Evolutionary conservation across 805 yeast genomes (phyloP).

Genomic region (Candida silvicultrix): DNA sequence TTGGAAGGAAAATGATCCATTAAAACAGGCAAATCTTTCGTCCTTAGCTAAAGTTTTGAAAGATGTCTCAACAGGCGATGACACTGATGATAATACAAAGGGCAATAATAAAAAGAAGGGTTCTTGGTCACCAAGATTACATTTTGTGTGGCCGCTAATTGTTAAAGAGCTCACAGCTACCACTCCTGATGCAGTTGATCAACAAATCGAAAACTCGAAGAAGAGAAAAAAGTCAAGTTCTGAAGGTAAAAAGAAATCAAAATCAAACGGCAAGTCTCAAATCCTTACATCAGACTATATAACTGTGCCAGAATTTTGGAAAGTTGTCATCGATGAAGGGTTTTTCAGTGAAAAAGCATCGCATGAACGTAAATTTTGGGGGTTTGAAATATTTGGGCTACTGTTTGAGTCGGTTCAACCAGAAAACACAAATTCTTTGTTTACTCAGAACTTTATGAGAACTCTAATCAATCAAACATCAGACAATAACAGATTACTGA

Average conservation of each 20-base stretch:
- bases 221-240: conserved; percentile 33
- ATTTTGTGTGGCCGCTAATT: conserved; percentile 68
- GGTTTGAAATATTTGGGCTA: conserved; percentile 63
- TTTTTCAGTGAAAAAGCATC: conserved; percentile 74
- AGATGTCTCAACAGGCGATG: conserved; percentile 39
- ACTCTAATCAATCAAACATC: conserved; percentile 72
- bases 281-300: conserved; percentile 18
- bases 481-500: conserved; percentile 55
- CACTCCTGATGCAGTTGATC: conserved; percentile 15
- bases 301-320: conserved; percentile 67
- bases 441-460: conserved; percentile 64
- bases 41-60: conserved; percentile 56
- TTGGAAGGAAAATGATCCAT: conserved; percentile 75
- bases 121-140: conserved; percentile 69
- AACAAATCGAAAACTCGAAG: conserved; percentile 24
- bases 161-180: conserved; percentile 29
- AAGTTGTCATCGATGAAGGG: conserved; percentile 69
- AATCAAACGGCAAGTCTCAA: conserved; percentile 14
- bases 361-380: conserved; percentile 81
- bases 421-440: conserved; percentile 23
- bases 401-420: conserved; percentile 30
- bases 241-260: conserved; percentile 22
- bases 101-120: conserved; percentile 45
- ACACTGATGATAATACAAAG: conserved; percentile 19
- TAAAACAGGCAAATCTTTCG: conserved; percentile 62